Evolutionary conservation across 2,329 filamentous ascomycete species (phyloP).

Genomic region (Penicillium sp.): DNA sequence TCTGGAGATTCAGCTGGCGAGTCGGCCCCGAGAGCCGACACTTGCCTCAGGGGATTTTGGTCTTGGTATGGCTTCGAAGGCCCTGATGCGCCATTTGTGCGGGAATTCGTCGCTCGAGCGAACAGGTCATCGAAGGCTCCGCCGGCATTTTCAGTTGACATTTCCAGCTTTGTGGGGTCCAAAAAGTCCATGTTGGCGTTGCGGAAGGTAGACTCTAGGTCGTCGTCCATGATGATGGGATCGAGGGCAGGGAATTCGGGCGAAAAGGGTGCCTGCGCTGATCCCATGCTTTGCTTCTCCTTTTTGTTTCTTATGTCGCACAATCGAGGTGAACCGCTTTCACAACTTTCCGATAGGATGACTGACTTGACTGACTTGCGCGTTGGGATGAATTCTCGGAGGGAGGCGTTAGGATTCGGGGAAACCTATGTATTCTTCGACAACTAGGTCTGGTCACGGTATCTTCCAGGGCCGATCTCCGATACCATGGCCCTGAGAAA

Average conservation of each 20-base stretch:
- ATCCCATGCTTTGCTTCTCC: conserved; percentile 36
- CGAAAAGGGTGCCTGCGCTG: conserved; percentile 35
- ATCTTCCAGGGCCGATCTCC: conserved; percentile 22
- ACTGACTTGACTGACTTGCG: background rate
- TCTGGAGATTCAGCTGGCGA: conserved; percentile 48
- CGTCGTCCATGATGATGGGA: conserved; percentile 45
- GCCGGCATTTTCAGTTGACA: conserved; percentile 37
- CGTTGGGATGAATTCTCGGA: conserved; percentile 5
- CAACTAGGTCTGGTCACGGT: conserved; percentile 7
- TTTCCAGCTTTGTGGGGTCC: conserved; percentile 39
- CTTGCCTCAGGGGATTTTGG: conserved; percentile 35
- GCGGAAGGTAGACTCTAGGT: conserved; percentile 43
- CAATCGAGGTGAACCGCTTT: conserved; percentile 12
- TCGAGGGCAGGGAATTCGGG: conserved; percentile 40
- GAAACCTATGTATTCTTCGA: background rate
- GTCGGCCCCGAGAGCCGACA: conserved; percentile 36
- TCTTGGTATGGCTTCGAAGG: conserved; percentile 33
- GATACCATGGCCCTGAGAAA: conserved; percentile 23
- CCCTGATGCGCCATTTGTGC: conserved; percentile 28
- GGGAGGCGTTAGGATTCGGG: background rate
- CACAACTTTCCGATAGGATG: background rate
- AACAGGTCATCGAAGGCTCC: conserved; percentile 47
- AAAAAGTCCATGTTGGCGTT: conserved; percentile 47
- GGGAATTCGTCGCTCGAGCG: conserved; percentile 33
- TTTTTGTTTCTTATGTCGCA: conserved; percentile 7